These are phyloP conservation scores for Chlamydomonas sp. DNA, from an alignment of 139 green algal species.

Conservation along the genomic window DNA sequence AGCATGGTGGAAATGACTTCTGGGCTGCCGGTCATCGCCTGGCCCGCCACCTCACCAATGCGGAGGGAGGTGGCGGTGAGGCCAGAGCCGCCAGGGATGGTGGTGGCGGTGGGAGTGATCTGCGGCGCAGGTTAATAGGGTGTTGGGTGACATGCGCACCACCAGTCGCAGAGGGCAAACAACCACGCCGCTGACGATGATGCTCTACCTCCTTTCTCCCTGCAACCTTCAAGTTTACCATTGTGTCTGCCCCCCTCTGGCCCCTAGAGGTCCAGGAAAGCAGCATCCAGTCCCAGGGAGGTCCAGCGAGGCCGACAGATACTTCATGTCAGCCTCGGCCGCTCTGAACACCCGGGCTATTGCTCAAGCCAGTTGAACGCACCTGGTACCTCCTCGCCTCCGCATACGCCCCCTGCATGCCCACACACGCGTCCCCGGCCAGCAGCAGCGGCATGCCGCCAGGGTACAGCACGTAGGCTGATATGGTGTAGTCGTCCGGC, in stretches of 20 bases:
- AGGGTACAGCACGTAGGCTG: constrained; percentile 36
- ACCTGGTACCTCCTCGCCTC: constrained; percentile 31
- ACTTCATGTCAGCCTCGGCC: neutral
- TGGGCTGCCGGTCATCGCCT: constrained; percentile 29
- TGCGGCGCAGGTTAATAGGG: neutral
- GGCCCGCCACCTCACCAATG: neutral
- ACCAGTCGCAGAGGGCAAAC: too few species aligned
- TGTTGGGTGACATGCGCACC: too few species aligned
- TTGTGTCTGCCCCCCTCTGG: too few species aligned
- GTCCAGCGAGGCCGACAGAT: too few species aligned
- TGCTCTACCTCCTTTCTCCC: too few species aligned
- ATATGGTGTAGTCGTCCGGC: constrained; percentile 6
- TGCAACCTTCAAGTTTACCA: too few species aligned
- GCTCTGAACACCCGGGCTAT: neutral
- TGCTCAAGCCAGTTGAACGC: neutral
- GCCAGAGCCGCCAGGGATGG: neutral
- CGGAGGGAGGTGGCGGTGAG: constrained; percentile 29
- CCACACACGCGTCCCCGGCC: constrained; percentile 6
- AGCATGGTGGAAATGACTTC: constrained; percentile 22
- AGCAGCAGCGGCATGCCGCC: constrained; percentile 39
- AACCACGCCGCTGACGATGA: too few species aligned
- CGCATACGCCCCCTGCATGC: constrained; percentile 32
- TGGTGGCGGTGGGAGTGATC: constrained; percentile 7
- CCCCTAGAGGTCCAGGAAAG: too few species aligned
- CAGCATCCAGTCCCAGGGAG: too few species aligned